Evolutionary conservation across 352 stramenopile genomes (phyloP).

Genomic region (Thalassiosira livingstoniorum): DNA sequence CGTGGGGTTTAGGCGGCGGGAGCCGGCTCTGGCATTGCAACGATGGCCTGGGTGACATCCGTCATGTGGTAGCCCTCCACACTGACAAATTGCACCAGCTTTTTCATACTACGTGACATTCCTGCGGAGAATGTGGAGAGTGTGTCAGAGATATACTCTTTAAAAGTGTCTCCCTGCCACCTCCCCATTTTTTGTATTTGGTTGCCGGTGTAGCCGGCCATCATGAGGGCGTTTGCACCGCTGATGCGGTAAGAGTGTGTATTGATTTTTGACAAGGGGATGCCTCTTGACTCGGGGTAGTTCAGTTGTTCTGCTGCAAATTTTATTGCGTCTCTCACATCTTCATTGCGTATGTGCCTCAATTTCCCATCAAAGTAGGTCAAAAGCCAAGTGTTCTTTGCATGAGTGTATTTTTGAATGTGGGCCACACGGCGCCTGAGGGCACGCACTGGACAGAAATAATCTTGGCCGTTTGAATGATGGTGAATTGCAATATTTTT

Average conservation of each 20-base stretch:
- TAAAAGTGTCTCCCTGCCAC: constrained; percentile 8
- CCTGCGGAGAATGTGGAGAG: constrained; percentile 24
- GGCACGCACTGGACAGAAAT: not conserved
- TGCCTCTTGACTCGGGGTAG: not conserved
- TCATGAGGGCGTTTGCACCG: not conserved
- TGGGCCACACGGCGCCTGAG: not conserved
- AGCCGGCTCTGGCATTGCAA: too few relatives aligned
- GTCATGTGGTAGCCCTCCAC: not conserved
- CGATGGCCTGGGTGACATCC: constrained; percentile 8
- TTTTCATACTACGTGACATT: constrained; percentile 38
- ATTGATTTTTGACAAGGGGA: not conserved
- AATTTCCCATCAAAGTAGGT: not conserved
- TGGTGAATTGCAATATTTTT: not conserved
- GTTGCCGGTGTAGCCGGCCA: not conserved
- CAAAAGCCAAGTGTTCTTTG: not conserved
- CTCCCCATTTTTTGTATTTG: constrained; percentile 18
- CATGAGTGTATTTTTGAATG: not conserved
- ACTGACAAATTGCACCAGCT: constrained; percentile 33
- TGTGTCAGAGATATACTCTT: constrained; percentile 41
- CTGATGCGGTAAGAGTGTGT: constrained; percentile 1
- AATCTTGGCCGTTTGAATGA: not conserved
- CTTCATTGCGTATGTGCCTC: not conserved
- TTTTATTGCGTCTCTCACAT: constrained; percentile 1
- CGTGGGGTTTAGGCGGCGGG: too few relatives aligned
- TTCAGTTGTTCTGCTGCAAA: not conserved